Conservation (phyloP, 176 grass and related monocot species). For the Zoysia pacifica region DNA sequence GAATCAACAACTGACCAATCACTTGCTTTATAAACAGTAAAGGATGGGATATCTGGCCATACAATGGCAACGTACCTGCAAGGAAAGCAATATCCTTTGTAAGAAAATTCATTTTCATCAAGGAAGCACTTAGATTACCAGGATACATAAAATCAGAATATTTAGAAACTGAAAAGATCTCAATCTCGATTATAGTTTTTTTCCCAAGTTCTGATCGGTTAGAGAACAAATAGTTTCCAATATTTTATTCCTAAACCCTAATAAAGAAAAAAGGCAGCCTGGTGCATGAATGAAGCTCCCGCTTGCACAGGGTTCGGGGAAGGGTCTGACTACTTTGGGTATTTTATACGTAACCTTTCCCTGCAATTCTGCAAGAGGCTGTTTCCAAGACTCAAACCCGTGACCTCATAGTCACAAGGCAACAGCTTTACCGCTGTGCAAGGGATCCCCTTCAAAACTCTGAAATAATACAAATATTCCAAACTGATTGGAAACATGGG, state of each 20-base stretch:
- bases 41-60: constrained; percentile 97
- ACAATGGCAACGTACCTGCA: constrained; percentile 92
- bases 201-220: neutral
- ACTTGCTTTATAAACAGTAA: constrained; percentile 87
- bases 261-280: no score
- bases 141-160: neutral
- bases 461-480: neutral
- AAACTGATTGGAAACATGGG: neutral
- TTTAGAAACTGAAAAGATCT: neutral
- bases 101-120: constrained; percentile 18
- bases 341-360: no score
- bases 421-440: no score
- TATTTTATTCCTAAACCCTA: neutral
- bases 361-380: no score
- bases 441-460: no score
- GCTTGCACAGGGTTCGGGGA: no score
- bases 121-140: constrained; percentile 4
- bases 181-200: neutral
- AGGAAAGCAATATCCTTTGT: constrained; percentile 28
- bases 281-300: no score
- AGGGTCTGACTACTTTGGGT: no score
- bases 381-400: no score
- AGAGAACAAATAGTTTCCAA: constrained; percentile 1
- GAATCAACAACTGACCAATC: constrained; percentile 95
- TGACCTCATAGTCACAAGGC: no score